Conservation (phyloP, 129 eudicot species). For the Centrapalus pauciflorus region DNA sequence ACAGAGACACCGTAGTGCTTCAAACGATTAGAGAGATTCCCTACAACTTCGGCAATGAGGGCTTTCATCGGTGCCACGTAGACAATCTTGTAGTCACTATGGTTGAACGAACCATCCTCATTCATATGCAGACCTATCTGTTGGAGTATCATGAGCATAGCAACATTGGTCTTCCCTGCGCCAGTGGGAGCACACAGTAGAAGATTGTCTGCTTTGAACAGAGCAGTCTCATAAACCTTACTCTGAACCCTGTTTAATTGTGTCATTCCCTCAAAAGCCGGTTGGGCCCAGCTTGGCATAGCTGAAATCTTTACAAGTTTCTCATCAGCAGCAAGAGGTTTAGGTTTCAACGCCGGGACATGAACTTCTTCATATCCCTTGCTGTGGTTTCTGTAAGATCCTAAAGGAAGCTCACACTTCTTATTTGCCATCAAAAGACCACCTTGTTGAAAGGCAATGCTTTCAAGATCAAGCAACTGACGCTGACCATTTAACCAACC, state of each 20-base stretch:
- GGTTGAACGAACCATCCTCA: constrained; percentile 69
- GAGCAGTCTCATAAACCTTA: constrained; percentile 85
- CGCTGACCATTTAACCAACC: constrained; percentile 88
- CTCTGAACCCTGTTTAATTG: constrained; percentile 91
- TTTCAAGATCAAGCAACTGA: constrained; percentile 82
- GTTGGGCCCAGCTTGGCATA: constrained; percentile 92
- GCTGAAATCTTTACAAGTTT: constrained; percentile 57
- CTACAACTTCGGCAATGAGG: constrained; percentile 92
- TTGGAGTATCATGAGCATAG: constrained; percentile 92
- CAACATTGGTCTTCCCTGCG: constrained; percentile 97
- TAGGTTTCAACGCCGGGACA: constrained; percentile 81
- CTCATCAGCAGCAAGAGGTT: constrained; percentile 58
- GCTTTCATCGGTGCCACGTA: constrained; percentile 99
- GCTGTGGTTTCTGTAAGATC: constrained; percentile 63
- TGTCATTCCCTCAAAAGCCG: constrained; percentile 76
- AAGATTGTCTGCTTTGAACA: constrained; percentile 68
- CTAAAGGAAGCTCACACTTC: constrained; percentile 78
- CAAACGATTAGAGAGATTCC: constrained; percentile 76
- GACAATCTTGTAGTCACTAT: constrained; percentile 76
- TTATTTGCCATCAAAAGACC: constrained; percentile 79
- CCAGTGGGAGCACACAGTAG: constrained; percentile 96
- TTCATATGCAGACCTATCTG: constrained; percentile 76
- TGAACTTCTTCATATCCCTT: constrained; percentile 96
- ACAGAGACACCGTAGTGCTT: constrained; percentile 70
- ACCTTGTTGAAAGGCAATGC: constrained; percentile 74